A percentile compares a stretch with the other conserved stretches of the same genome.
Conservation (phyloP, 2,329 filamentous ascomycete genomes). For the Westerdykella ornata region DNA sequence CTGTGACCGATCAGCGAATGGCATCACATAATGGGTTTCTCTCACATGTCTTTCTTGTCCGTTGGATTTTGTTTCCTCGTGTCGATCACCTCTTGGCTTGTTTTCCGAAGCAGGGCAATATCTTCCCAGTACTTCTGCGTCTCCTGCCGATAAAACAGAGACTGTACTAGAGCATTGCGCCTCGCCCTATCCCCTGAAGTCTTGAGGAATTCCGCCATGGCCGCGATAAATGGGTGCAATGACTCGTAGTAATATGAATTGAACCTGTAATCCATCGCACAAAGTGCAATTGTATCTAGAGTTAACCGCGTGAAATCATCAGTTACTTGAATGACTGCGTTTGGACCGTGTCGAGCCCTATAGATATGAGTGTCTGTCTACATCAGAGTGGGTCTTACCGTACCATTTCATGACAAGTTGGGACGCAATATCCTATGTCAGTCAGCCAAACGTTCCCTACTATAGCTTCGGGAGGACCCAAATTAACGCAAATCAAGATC, state of each 20-base stretch:
- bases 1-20: constrained; percentile 1
- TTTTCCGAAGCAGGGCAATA: constrained; percentile 50
- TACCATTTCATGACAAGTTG: constrained; percentile 60
- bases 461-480: background rate
- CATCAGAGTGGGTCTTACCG: background rate
- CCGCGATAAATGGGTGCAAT: constrained; percentile 35
- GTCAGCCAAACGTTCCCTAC: constrained; percentile 30
- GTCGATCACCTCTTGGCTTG: constrained; percentile 52
- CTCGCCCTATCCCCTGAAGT: constrained; percentile 31
- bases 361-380: background rate
- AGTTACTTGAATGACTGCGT: constrained; percentile 29
- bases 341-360: constrained; percentile 47
- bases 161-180: constrained; percentile 24
- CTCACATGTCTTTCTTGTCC: constrained; percentile 50
- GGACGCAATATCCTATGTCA: constrained; percentile 59
- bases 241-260: constrained; percentile 35
- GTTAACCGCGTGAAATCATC: constrained; percentile 37
- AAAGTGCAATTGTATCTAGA: constrained; percentile 36
- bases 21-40: background rate
- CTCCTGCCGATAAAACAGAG: constrained; percentile 31
- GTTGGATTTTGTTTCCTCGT: constrained; percentile 49
- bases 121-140: constrained; percentile 48
- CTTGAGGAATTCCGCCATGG: constrained; percentile 36
- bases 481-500: no score
- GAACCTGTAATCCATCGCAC: constrained; percentile 40